Base-by-base conservation (phyloP, 768 basidiomycete genomes). In the Pisolithus microcarpus region DNA sequence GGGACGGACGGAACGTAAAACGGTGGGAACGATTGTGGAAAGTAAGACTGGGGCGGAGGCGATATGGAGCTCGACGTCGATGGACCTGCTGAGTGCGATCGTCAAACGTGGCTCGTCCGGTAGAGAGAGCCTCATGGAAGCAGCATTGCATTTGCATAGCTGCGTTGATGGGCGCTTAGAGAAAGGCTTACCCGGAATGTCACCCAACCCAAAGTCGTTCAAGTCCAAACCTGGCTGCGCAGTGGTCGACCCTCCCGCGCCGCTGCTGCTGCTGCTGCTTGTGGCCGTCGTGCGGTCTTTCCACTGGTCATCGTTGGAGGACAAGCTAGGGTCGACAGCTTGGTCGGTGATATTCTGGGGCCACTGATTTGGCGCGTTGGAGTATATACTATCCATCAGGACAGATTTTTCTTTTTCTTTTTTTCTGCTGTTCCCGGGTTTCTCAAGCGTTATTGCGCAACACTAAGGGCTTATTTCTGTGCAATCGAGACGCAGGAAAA, bases 391-490 rank as follows among this genome's bases (percentile, higher is more conserved):
- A 65, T 69, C 74, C 70, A 65, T 66, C 63, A 58, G 65, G 68
- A 70, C 61, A 61, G 64, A 63, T 66, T 70, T 65, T 65, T 52
- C 15, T 28, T 62, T 70, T 65, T 74, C 67, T 65, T 70, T 65
- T 74, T 68, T 66, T 66, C 64, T 68, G 67, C 56, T 60, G 65
- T 56, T 57, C 58, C 63, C 60, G 58, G 64, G 34, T 34, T 60
- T 72, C 70, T 72, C 65, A 71, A 69, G 71, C 70, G 70, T 62
- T 68, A 63, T 65, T 34, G 34, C 64, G 69, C 60, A 70, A 68
- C 64, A 65, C 66, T 72, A 70, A 65, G 66, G 65, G 72, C 70
- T 72, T 73, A 73, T 72, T 73, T 70, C 68, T 70, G 67, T 63
- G 64, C 69, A 67, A 65, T 70, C 65, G 61, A 65, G 65, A 56